Evolutionary conservation across 169 alveolate species (phyloP).

Genomic region (Plasmodium cynomolgi): DNA sequence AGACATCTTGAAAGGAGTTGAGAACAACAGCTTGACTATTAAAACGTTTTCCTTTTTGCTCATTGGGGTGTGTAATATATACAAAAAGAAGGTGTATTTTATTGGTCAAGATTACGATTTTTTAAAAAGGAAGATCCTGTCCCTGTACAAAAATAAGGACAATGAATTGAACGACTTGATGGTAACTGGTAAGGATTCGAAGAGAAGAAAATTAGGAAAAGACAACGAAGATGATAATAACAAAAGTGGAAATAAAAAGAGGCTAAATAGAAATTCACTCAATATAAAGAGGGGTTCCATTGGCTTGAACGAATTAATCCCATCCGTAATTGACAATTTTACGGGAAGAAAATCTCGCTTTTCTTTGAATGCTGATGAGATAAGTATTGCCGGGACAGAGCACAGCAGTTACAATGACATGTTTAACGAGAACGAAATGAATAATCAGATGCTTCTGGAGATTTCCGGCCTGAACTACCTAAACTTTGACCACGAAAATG

Average conservation of each 20-base stretch:
- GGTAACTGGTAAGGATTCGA: conserved; percentile 24
- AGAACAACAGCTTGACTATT: conserved; percentile 64
- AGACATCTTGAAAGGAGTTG: conserved; percentile 66
- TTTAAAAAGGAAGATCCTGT: conserved; percentile 66
- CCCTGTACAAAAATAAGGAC: conserved; percentile 68
- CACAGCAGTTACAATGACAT: conserved; percentile 19
- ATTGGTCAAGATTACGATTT: conserved; percentile 72
- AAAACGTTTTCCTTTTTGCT: conserved; percentile 68
- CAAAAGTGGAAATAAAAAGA: conserved; percentile 28
- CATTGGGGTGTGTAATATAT: conserved; percentile 72
- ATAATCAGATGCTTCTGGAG: conserved; percentile 58
- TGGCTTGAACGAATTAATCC: conserved; percentile 42
- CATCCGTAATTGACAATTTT: conserved; percentile 62
- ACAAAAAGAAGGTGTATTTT: conserved; percentile 69
- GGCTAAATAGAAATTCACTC: conserved; percentile 51
- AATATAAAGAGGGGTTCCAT: conserved; percentile 72
- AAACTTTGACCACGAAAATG: conserved; percentile 31
- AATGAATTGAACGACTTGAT: conserved; percentile 27
- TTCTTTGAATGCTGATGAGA: conserved; percentile 68
- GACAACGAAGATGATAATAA: conserved; percentile 35
- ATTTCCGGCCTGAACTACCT: conserved; percentile 41
- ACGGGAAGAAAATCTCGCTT: conserved; percentile 55
- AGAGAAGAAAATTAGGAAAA: conserved; percentile 53
- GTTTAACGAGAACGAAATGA: conserved; percentile 67
- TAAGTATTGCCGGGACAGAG: conserved; percentile 65